Conservation (phyloP, 345 rosid genomes). For the Rhodamnia rubescens region DNA sequence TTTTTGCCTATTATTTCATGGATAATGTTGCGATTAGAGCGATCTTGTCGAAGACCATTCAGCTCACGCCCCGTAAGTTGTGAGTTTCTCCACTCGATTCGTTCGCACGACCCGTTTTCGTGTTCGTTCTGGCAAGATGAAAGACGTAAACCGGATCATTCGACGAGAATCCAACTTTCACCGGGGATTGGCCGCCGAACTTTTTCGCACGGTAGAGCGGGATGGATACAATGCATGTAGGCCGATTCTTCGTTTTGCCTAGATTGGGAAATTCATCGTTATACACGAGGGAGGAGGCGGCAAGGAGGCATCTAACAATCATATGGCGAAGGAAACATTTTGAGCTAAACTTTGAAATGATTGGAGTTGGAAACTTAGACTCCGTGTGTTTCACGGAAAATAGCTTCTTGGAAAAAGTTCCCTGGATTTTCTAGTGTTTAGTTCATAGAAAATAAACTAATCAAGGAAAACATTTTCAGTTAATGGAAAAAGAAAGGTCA, state of each 20-base stretch:
- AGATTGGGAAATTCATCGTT: neutral
- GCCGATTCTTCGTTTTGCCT: neutral
- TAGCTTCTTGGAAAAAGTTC: no score
- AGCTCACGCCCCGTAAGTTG: neutral
- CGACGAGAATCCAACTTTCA: neutral
- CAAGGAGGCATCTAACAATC: neutral
- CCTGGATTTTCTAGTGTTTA: no score
- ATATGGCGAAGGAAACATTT: neutral
- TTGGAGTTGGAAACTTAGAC: neutral
- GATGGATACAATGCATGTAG: neutral
- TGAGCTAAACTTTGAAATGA: neutral
- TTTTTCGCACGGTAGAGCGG: neutral
- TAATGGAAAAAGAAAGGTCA: no score
- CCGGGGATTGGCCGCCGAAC: neutral
- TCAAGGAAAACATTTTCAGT: no score
- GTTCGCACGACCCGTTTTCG: neutral
- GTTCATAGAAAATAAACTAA: no score
- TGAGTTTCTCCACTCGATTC: neutral
- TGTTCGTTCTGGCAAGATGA: neutral
- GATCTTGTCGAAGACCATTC: neutral
- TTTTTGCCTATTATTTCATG: neutral
- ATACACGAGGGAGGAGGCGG: neutral
- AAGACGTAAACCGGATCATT: neutral
- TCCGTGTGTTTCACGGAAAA: no score
- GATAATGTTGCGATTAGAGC: neutral